Conservation (phyloP, 2,329 filamentous ascomycete genomes). For the Calonectria henricotiae region DNA sequence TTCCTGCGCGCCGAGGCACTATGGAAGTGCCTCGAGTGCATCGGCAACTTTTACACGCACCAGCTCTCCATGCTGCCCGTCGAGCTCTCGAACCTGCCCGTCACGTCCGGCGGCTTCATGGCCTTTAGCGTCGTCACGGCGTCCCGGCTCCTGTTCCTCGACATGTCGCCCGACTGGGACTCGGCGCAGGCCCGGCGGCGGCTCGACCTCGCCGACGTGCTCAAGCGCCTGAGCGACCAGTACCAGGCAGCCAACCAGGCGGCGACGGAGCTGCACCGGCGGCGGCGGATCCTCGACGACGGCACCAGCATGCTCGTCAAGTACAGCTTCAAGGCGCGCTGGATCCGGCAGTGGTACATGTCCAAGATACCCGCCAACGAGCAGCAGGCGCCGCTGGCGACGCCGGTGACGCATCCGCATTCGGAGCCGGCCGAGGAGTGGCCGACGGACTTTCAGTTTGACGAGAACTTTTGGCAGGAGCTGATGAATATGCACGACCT, state of each 20-base stretch:
- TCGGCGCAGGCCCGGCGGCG: conserved; percentile 53
- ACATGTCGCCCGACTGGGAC: conserved; percentile 59
- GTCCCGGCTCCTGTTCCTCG: conserved; percentile 58
- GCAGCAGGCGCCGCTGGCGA: conserved; percentile 11
- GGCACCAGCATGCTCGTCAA: conserved; percentile 54
- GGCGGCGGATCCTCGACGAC: conserved; percentile 53
- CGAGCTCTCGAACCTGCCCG: conserved; percentile 54
- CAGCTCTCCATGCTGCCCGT: conserved; percentile 50
- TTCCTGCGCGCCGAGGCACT: conserved; percentile 57
- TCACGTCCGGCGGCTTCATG: conserved; percentile 52
- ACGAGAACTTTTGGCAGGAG: conserved; percentile 54
- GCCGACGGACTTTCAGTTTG: conserved; percentile 50
- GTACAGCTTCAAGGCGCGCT: conserved; percentile 58
- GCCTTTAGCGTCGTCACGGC: conserved; percentile 58
- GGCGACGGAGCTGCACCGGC: conserved; percentile 47
- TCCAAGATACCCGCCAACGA: conserved; percentile 46
- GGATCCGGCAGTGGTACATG: conserved; percentile 62
- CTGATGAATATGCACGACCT: conserved; percentile 48
- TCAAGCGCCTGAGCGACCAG: conserved; percentile 52
- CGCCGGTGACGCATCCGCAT: conserved; percentile 1
- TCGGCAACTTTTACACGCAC: conserved; percentile 51
- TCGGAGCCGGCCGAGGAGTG: conserved; percentile 40
- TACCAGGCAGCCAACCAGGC: conserved; percentile 55
- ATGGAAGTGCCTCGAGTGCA: conserved; percentile 58
- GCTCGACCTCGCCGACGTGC: conserved; percentile 55